Base-by-base conservation (phyloP, 176 grass and related monocot genomes). In the Hyparrhenia diplandra region DNA sequence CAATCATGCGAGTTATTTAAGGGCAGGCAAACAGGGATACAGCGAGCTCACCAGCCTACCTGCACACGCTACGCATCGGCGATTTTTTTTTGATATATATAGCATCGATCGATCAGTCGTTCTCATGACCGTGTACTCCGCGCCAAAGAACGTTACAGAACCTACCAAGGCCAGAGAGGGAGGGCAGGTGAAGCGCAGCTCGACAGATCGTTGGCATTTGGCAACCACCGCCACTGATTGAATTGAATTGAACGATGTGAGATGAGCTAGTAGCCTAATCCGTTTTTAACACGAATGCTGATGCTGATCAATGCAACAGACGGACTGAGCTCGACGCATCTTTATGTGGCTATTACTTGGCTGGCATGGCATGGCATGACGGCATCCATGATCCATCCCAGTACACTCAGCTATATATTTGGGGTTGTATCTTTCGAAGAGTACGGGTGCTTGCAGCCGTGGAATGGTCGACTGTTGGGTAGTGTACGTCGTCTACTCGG, bases 201-300 rank as follows among this genome's bases (percentile, higher is more conserved):
- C 3, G 68, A 31, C 63, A 31, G 5, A 74, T 82, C 52, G 1
- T 32, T 64, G 28, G 67, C 80, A 1, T 41, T 41, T 52, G 36
- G 67, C 80, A 83, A 84, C 60, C 60, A 83, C 74, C 75, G 25
- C 51, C 16, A 45, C 35, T 79, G 43, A 88, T 84, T 88, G 80
- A 75, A 35, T 0, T 55, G 7, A 12, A 2, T n/a, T n/a, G 6
- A n/a, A 10, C 52, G 52, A n/a, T 55, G 52, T 6, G 35, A 35
- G 14, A n/a, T 21, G 36, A 36, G 11, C 49, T 52, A 77, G 41
- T 49, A 31, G 25, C 8, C 43, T 40, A 73, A 73, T 51, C 43
- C 27, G 16, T 54, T 54, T 74, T 34, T 74, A 34, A 74, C 18
- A 55, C 29, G 5, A 47, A 14, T 36, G 30, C 2, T 55, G 45